Conservation (phyloP, 306 rosid genomes). For the Senna siamea region DNA sequence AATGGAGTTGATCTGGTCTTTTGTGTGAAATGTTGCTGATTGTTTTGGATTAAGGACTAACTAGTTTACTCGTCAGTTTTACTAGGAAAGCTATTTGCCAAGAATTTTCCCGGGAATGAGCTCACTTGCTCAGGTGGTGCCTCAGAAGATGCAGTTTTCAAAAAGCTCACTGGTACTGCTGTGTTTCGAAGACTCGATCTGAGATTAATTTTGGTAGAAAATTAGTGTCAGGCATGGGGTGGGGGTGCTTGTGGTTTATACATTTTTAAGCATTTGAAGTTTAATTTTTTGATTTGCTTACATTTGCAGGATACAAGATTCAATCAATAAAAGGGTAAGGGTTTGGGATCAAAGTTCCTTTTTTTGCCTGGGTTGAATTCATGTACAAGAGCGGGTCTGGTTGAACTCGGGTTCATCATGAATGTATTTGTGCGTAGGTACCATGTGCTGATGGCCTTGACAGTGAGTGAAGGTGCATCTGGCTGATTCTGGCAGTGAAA, state of each 20-base stretch:
- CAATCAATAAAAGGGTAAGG: neutral
- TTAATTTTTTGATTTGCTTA: neutral
- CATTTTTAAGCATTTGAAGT: neutral
- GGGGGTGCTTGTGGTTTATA: neutral
- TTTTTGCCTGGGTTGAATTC: no score
- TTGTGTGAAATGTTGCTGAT: neutral
- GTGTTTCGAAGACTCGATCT: neutral
- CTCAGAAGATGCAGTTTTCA: neutral
- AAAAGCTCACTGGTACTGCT: neutral
- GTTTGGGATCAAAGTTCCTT: no score
- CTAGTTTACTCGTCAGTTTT: neutral
- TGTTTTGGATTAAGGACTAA: neutral
- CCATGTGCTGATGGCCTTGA: no score
- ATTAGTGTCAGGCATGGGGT: neutral
- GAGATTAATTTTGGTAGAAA: neutral
- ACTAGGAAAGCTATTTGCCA: neutral
- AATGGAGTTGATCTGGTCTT: neutral
- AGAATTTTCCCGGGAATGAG: neutral
- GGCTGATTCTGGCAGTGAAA: no score
- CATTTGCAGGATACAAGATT: neutral
- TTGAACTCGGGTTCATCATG: no score
- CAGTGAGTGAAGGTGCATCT: no score
- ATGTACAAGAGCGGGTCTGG: no score
- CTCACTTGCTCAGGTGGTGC: neutral
- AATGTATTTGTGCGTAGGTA: no score